Percentiles rank a stretch among this genome's conserved stretches.
These are phyloP conservation scores for Emmonsiellopsis sp. DNA, from an alignment of 2,329 filamentous ascomycete species.

Conservation along the genomic window DNA sequence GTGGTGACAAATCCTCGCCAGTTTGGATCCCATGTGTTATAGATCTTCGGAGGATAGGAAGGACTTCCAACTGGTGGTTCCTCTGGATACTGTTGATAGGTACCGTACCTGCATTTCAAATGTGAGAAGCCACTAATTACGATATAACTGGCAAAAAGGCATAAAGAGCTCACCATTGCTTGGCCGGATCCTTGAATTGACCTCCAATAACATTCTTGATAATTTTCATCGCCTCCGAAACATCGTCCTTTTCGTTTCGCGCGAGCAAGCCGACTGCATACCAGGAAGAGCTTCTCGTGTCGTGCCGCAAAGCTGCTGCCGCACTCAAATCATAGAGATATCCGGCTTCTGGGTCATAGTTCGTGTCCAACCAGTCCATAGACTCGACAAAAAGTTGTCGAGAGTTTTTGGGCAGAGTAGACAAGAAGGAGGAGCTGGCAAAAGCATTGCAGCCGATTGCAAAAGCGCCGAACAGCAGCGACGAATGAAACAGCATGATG, in stretches of 20 bases:
- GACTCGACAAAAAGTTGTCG: constrained; percentile 38
- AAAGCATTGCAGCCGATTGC: background rate
- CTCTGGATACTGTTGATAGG: constrained; percentile 37
- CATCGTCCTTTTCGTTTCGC: constrained; percentile 44
- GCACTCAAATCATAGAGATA: constrained; percentile 42
- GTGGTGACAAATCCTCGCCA: constrained; percentile 57
- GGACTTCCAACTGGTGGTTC: constrained; percentile 48
- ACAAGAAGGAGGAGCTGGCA: background rate
- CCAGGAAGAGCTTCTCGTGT: constrained; percentile 51
- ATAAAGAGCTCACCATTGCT: constrained; percentile 45
- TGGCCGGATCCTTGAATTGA: constrained; percentile 44
- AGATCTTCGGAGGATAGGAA: constrained; percentile 42
- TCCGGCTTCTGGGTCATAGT: constrained; percentile 44
- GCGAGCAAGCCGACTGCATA: constrained; percentile 51
- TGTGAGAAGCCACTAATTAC: constrained; percentile 33
- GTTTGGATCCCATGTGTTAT: constrained; percentile 55
- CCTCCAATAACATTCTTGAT: constrained; percentile 45
- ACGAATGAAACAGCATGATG: background rate
- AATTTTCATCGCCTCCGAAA: constrained; percentile 44
- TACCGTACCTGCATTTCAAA: constrained; percentile 35
- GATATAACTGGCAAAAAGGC: background rate
- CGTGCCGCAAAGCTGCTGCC: constrained; percentile 32
- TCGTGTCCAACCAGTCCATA: constrained; percentile 48
- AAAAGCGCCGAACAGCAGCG: background rate
- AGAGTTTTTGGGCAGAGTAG: background rate